These are phyloP conservation scores for Cladosporium sp. DNA, from an alignment of 2,329 filamentous ascomycete genomes.

Conservation along the genomic window DNA sequence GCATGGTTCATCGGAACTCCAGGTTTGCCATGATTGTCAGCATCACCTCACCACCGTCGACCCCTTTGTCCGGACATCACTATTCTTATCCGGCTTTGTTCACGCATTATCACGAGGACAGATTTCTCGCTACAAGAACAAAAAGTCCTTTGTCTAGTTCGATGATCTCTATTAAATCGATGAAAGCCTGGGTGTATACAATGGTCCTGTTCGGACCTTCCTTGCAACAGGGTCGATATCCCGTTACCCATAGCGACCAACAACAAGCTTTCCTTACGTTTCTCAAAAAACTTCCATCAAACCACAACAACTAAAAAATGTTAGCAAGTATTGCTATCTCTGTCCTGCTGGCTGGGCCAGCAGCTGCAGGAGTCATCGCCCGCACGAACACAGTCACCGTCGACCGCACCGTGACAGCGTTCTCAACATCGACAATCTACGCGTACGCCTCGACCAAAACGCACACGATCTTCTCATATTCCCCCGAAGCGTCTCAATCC, in stretches of 20 bases:
- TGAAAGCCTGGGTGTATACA: background rate
- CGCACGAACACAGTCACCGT: conserved; percentile 10
- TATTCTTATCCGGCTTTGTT: conserved; percentile 2
- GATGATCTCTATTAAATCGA: background rate
- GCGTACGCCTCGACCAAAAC: background rate
- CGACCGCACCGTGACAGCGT: background rate
- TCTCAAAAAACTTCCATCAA: background rate
- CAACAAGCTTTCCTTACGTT: background rate
- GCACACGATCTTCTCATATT: background rate
- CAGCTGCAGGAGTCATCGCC: conserved; percentile 4
- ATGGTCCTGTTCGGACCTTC: background rate
- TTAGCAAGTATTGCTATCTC: background rate
- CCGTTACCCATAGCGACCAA: conserved; percentile 1
- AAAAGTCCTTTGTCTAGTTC: background rate
- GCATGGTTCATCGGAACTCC: background rate
- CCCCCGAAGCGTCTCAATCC: background rate
- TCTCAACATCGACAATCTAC: conserved; percentile 8
- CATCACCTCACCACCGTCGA: background rate
- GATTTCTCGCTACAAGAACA: background rate
- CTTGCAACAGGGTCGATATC: background rate
- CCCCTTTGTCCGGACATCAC: background rate
- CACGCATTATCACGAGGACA: background rate
- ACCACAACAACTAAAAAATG: background rate
- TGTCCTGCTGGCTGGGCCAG: conserved; percentile 13
- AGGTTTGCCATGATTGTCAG: background rate